These are phyloP conservation scores for Actinomortierella wolfii DNA, from an alignment of 371 early-diverging fungal genomes.

Conservation along the genomic window DNA sequence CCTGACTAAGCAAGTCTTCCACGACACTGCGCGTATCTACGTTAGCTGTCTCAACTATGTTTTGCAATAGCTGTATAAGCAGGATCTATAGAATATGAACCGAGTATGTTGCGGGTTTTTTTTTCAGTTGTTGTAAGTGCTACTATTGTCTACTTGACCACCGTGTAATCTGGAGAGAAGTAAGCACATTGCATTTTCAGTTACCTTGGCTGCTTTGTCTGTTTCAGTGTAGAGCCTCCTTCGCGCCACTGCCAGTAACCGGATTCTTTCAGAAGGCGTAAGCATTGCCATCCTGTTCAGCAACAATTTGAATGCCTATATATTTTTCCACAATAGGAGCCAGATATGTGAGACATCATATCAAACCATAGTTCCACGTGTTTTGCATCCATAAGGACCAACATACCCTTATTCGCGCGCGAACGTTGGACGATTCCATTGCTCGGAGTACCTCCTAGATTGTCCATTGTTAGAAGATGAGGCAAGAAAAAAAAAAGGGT, in stretches of 20 bases:
- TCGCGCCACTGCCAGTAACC: slow-evolving; percentile 15
- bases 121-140: no score
- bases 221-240: slow-evolving; percentile 23
- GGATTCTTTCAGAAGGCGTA: neutral
- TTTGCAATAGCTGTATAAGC: slow-evolving; percentile 30
- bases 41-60: slow-evolving; percentile 15
- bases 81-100: slow-evolving; percentile 16
- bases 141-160: no score
- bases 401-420: slow-evolving; percentile 1
- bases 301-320: slow-evolving; percentile 31
- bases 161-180: no score
- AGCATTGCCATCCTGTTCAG: slow-evolving; percentile 27
- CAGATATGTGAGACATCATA: neutral
- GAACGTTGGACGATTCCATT: neutral
- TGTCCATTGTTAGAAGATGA: neutral
- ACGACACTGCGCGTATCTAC: slow-evolving; percentile 23
- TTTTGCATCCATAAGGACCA: neutral
- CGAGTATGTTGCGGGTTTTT: no score
- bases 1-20: slow-evolving; percentile 39
- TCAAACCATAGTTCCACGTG: neutral
- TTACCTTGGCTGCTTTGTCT: slow-evolving; percentile 39
- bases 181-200: no score
- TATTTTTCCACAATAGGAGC: neutral
- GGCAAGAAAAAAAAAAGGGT: neutral
- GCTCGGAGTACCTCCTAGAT: slow-evolving; percentile 3